phyloP scores from a whole-genome alignment of 768 basidiomycete species.

The Naganishia onofrii region DNA sequence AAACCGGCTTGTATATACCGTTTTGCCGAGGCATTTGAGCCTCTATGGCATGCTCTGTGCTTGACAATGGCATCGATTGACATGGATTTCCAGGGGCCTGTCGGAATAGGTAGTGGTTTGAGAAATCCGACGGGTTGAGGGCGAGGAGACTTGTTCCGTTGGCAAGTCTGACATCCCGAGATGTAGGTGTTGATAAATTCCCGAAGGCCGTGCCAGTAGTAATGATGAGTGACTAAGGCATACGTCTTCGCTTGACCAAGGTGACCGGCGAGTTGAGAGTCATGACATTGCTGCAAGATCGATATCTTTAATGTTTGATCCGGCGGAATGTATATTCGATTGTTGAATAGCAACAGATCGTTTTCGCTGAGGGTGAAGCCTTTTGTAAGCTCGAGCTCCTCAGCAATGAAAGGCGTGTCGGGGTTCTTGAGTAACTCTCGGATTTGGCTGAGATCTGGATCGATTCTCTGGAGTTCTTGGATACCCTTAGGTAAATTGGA shows the following conservation, averaged over 20 bases:
- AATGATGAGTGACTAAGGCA: constrained; percentile 51
- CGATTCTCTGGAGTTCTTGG: not conserved
- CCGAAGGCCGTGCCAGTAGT: constrained; percentile 56
- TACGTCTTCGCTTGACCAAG: constrained; percentile 53
- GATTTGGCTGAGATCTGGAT: not conserved
- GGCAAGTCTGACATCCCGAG: constrained; percentile 52
- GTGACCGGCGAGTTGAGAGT: no score
- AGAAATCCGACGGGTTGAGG: constrained; percentile 54
- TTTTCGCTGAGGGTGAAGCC: not conserved
- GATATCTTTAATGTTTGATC: no score
- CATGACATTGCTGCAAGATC: no score
- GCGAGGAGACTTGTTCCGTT: constrained; percentile 48
- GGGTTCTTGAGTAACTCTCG: not conserved
- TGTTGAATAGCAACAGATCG: not conserved
- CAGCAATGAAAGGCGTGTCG: not conserved
- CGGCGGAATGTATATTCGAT: not conserved
- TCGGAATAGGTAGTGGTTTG: constrained; percentile 42
- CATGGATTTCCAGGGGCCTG: constrained; percentile 51
- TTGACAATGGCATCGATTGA: constrained; percentile 54
- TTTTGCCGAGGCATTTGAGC: not conserved
- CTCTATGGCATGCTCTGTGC: not conserved
- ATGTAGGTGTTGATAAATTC: constrained; percentile 52
- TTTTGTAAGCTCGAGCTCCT: not conserved
- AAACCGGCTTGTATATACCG: not conserved
- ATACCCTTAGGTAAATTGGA: not conserved